Percentiles rank a stretch among this genome's conserved stretches.
phyloP scores from a whole-genome alignment of 163 green algal species.

The Volvox carteri region DNA sequence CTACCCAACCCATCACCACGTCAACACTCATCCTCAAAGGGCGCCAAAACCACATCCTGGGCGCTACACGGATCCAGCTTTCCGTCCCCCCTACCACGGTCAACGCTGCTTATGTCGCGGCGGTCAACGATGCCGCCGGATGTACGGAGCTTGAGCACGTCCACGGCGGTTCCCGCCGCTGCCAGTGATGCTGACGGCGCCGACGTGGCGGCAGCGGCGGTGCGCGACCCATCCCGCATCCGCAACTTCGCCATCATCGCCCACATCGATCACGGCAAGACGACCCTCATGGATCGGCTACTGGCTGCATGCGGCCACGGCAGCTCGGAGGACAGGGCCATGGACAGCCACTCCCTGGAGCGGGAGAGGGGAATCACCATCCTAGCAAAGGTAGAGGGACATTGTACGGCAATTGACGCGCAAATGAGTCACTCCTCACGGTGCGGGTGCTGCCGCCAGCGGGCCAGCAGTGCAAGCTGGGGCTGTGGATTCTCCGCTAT shows the following conservation, averaged over 20 bases:
- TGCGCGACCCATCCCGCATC: conserved; percentile 71
- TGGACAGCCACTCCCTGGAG: conserved; percentile 87
- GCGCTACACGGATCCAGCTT: too few species aligned
- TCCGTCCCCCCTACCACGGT: too few species aligned
- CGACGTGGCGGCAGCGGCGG: neutral
- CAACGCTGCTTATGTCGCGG: too few species aligned
- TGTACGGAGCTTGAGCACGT: neutral
- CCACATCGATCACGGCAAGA: conserved; percentile 81
- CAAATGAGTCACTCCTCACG: too few species aligned
- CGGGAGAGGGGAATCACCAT: conserved; percentile 93
- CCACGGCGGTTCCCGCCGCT: neutral
- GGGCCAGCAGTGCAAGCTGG: too few species aligned
- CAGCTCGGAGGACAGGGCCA: conserved; percentile 75
- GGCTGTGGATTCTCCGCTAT: too few species aligned
- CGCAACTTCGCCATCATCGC: conserved; percentile 98
- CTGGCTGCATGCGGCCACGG: conserved; percentile 72
- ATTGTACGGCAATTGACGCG: too few species aligned
- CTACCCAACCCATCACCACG: too few species aligned
- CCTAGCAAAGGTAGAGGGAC: conserved; percentile 76
- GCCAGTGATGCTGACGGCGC: neutral
- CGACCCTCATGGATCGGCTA: conserved; percentile 90
- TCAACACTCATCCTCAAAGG: too few species aligned
- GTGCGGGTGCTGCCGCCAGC: too few species aligned
- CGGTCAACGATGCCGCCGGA: too few species aligned
- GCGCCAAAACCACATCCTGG: too few species aligned